Evolutionary conservation across 345 rosid genomes (phyloP).

Genomic region (Citrus hindsii): DNA sequence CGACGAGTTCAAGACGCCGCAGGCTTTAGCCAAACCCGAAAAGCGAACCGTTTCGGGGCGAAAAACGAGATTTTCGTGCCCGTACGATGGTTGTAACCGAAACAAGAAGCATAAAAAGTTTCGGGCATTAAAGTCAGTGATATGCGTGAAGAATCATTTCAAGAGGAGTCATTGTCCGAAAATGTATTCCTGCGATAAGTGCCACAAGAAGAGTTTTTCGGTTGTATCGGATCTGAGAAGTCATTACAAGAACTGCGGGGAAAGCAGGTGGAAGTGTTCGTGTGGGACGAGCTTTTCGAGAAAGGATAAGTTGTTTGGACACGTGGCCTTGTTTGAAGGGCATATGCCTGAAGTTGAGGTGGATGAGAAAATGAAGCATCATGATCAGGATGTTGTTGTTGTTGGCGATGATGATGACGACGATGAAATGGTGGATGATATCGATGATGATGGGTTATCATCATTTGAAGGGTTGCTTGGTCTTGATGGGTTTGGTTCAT

Average conservation of each 20-base stretch:
- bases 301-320: slow-evolving; percentile 75
- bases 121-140: slow-evolving; percentile 54
- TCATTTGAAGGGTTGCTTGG: slow-evolving; percentile 41
- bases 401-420: slow-evolving; percentile 22
- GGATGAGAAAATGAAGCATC: slow-evolving; percentile 17
- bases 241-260: slow-evolving; percentile 67
- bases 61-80: slow-evolving; percentile 57
- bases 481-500: slow-evolving; percentile 44
- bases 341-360: slow-evolving; percentile 58
- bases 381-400: background rate
- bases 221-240: slow-evolving; percentile 63
- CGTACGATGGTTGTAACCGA: slow-evolving; percentile 57
- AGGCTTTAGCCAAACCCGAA: slow-evolving; percentile 50
- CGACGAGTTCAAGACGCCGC: slow-evolving; percentile 58
- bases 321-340: slow-evolving; percentile 70
- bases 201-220: slow-evolving; percentile 61
- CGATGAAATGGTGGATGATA: background rate
- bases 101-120: slow-evolving; percentile 55
- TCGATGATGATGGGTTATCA: slow-evolving; percentile 14
- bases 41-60: background rate
- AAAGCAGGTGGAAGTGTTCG: slow-evolving; percentile 59
- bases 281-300: slow-evolving; percentile 69
- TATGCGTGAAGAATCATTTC: slow-evolving; percentile 67
- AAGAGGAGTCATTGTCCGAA: slow-evolving; percentile 85
- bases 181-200: slow-evolving; percentile 52